Evolutionary conservation across 2,329 filamentous ascomycete species (phyloP).

Genomic region (Microthyrium microscopicum): DNA sequence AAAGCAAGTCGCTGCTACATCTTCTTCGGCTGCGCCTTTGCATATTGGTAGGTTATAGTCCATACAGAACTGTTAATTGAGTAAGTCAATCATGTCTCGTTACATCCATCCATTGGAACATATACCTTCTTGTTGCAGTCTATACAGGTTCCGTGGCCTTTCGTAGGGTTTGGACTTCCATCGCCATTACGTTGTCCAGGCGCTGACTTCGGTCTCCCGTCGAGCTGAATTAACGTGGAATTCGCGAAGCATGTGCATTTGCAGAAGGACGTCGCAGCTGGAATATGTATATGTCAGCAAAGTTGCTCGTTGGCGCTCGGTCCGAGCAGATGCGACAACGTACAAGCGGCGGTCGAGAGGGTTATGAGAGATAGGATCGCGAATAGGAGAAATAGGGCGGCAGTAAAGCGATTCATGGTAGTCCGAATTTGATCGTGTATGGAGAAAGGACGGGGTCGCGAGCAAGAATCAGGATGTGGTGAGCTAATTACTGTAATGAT

Average conservation of each 20-base stretch:
- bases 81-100: too few species aligned
- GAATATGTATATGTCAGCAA: neutral
- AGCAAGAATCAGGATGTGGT: too few species aligned
- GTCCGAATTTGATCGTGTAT: too few species aligned
- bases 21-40: slow-evolving; percentile 43
- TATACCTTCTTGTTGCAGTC: slow-evolving; percentile 54
- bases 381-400: slow-evolving; percentile 4
- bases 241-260: slow-evolving; percentile 56
- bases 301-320: neutral
- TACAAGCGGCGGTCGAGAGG: slow-evolving; percentile 20
- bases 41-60: slow-evolving; percentile 46
- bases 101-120: too few species aligned
- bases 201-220: slow-evolving; percentile 23
- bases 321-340: slow-evolving; percentile 1
- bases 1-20: slow-evolving; percentile 50
- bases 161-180: too few species aligned
- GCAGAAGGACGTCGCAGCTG: slow-evolving; percentile 47
- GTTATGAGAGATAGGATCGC: slow-evolving; percentile 19
- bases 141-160: slow-evolving; percentile 33
- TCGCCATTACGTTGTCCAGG: slow-evolving; percentile 14
- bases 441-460: too few species aligned
- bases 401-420: too few species aligned
- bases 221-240: slow-evolving; percentile 49
- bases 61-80: slow-evolving; percentile 42
- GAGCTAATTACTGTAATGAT: too few species aligned